Evolutionary conservation across 371 early-diverging fungal genomes (phyloP).

Genomic region (Nematocida ausubeli): DNA sequence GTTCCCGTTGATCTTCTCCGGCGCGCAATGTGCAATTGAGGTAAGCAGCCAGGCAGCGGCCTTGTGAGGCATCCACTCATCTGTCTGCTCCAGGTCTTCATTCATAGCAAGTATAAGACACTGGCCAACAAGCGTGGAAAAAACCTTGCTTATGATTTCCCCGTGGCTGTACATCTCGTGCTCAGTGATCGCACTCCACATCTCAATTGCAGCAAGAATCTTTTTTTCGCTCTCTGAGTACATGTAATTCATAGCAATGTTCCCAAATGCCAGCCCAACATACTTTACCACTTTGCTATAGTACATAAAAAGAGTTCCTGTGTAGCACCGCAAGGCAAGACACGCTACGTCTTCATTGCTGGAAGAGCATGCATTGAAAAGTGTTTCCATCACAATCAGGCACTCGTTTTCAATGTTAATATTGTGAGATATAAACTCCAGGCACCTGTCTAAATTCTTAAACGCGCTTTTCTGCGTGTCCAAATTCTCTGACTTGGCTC

Average conservation of each 20-base stretch:
- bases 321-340: conserved; percentile 54
- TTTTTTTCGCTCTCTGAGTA: conserved; percentile 37
- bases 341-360: conserved; percentile 44
- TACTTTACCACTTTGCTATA: conserved; percentile 32
- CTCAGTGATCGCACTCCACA: conserved; percentile 63
- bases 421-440: conserved; percentile 39
- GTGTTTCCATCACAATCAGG: conserved; percentile 32
- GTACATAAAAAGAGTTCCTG: conserved; percentile 54
- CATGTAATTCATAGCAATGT: conserved; percentile 50
- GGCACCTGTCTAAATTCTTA: conserved; percentile 19
- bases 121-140: conserved; percentile 39
- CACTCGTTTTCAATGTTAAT: conserved; percentile 46
- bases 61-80: conserved; percentile 62
- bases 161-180: conserved; percentile 20
- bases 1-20: conserved; percentile 28
- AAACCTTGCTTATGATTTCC: conserved; percentile 23
- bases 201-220: conserved; percentile 58
- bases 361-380: conserved; percentile 25
- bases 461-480: conserved; percentile 7
- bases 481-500: background rate
- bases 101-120: conserved; percentile 27
- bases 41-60: conserved; percentile 62
- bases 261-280: conserved; percentile 40
- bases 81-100: conserved; percentile 57
- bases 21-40: conserved; percentile 27